Percentiles rank a stretch among this genome's conserved stretches.
These are phyloP conservation scores for Taiwanofungus camphoratus DNA, from an alignment of 1,284 basidiomycete species.

Conservation along the genomic window DNA sequence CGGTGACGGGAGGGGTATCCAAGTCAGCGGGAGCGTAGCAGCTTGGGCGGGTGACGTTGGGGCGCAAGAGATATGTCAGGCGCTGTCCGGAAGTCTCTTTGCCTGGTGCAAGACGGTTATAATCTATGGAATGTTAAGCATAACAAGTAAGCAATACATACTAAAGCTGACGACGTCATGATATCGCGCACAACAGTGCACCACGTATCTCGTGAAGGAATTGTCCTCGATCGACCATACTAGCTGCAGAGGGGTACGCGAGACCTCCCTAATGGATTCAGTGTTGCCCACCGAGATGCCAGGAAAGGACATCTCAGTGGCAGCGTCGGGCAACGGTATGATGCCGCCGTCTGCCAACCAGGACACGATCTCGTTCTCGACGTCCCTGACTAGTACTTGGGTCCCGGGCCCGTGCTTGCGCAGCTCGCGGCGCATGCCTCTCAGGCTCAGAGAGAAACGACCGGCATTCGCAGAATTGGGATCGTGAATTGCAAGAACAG, in stretches of 20 bases:
- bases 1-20: constrained; percentile 70
- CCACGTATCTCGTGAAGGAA: constrained; percentile 68
- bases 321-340: constrained; percentile 45
- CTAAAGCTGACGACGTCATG: constrained; percentile 76
- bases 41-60: constrained; percentile 61
- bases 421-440: constrained; percentile 64
- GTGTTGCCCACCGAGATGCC: constrained; percentile 48
- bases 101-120: constrained; percentile 36
- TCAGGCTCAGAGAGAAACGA: constrained; percentile 67
- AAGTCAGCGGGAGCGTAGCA: constrained; percentile 36
- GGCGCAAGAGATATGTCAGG: constrained; percentile 72
- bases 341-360: constrained; percentile 60
- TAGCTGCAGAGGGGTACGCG: constrained; percentile 56
- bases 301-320: constrained; percentile 25
- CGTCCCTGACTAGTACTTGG: constrained; percentile 53
- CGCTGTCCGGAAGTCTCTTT: constrained; percentile 60
- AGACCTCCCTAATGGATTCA: constrained; percentile 54
- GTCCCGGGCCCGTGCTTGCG: constrained; percentile 55
- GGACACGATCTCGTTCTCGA: constrained; percentile 56
- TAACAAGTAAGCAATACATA: constrained; percentile 33
- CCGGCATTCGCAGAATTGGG: constrained; percentile 60
- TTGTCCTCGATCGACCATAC: constrained; percentile 67
- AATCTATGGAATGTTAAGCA: neutral
- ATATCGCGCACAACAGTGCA: constrained; percentile 76
- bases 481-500: constrained; percentile 36